phyloP scores from a whole-genome alignment of 768 basidiomycete genomes.

The Clavaria fumosa region DNA sequence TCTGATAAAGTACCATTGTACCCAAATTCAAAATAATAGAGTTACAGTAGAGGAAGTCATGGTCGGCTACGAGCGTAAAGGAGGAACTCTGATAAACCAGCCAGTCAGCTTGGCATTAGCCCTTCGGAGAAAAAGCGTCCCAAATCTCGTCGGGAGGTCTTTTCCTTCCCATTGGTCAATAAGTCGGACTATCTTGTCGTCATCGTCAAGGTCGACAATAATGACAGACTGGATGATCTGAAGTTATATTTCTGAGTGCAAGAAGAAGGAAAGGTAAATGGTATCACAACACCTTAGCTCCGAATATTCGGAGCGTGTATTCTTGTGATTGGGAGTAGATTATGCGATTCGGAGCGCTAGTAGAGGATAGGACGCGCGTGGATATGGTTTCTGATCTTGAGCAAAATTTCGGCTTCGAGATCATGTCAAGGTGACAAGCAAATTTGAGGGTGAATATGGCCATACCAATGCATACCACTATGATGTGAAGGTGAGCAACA shows the following conservation, averaged over 20 bases:
- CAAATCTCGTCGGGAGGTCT: conserved; percentile 33
- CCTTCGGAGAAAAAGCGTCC: conserved; percentile 30
- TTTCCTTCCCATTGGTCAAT: conserved; percentile 48
- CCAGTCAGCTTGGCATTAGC: conserved; percentile 35
- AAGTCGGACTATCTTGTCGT: conserved; percentile 42
- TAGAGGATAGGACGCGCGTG: conserved; percentile 44
- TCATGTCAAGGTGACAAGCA: too few relatives aligned
- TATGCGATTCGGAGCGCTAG: conserved; percentile 39
- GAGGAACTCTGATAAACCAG: conserved; percentile 37
- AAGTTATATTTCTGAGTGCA: background rate
- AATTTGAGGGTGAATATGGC: conserved; percentile 3
- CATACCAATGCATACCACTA: conserved; percentile 42
- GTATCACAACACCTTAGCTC: conserved; percentile 32
- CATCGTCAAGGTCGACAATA: conserved; percentile 46
- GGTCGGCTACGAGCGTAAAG: too few relatives aligned
- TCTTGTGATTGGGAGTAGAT: conserved; percentile 45
- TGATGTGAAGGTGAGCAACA: conserved; percentile 1
- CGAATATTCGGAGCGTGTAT: conserved; percentile 39
- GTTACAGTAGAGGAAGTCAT: too few relatives aligned
- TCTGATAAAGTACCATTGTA: too few relatives aligned
- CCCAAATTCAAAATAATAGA: too few relatives aligned
- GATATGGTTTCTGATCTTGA: conserved; percentile 34
- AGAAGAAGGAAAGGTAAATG: background rate
- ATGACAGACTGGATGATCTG: conserved; percentile 48
- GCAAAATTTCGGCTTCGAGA: conserved; percentile 42